A percentile compares a stretch with the other conserved stretches of the same genome.
Conservation (phyloP, 768 basidiomycete genomes). For the Chalciporus sphaerocephalus region DNA sequence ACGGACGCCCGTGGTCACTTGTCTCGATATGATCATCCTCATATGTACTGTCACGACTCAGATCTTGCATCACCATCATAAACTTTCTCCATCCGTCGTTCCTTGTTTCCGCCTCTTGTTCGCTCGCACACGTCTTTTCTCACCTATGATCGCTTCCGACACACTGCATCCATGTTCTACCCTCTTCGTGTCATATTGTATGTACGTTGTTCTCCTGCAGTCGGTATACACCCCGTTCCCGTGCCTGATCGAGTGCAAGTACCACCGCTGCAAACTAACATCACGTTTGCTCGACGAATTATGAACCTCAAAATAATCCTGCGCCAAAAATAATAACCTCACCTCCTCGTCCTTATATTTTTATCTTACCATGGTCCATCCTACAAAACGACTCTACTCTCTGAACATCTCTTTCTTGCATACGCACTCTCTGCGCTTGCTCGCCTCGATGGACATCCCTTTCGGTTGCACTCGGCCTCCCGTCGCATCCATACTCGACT, state of each 20-base stretch:
- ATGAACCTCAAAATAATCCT: slow-evolving; percentile 25
- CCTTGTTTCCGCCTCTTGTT: slow-evolving; percentile 1
- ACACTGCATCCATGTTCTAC: too few species aligned
- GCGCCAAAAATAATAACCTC: slow-evolving; percentile 33
- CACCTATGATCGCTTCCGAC: neutral
- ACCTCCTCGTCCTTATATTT: slow-evolving; percentile 24
- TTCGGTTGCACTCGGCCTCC: slow-evolving; percentile 7
- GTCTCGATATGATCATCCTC: slow-evolving; percentile 13
- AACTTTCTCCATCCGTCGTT: neutral
- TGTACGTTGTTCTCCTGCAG: slow-evolving; percentile 6
- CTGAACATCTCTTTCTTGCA: too few species aligned
- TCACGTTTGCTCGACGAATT: slow-evolving; percentile 14
- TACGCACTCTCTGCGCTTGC: neutral
- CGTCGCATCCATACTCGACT: slow-evolving; percentile 14
- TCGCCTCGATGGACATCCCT: neutral
- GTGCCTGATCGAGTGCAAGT: slow-evolving; percentile 30
- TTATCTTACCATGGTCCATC: slow-evolving; percentile 5
- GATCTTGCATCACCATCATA: neutral
- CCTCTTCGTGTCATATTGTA: neutral
- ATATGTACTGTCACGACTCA: neutral
- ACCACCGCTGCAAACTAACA: slow-evolving; percentile 22
- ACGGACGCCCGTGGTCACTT: slow-evolving; percentile 18
- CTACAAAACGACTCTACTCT: neutral
- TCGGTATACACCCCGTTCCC: slow-evolving; percentile 5
- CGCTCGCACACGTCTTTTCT: slow-evolving; percentile 5